phyloP scores from a whole-genome alignment of 2,329 filamentous ascomycete species.

The Aspergillus bombycis region DNA sequence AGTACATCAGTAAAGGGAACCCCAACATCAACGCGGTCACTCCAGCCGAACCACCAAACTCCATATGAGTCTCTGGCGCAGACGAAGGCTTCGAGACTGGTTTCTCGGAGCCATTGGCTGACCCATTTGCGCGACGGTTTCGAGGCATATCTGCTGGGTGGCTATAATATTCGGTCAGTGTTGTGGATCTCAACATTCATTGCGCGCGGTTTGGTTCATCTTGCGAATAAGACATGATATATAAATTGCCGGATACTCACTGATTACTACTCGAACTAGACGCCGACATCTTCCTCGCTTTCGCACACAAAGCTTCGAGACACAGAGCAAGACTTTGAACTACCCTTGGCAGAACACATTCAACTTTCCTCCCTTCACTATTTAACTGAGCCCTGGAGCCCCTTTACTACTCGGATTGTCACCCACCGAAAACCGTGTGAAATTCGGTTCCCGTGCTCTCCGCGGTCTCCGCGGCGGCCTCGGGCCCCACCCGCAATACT shows the following conservation, averaged over 20 bases:
- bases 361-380: background rate
- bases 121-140: constrained; percentile 6
- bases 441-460: background rate
- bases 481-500: constrained; percentile 3
- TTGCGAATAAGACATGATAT: background rate
- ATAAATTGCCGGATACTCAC: background rate
- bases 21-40: constrained; percentile 80
- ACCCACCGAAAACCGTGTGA: background rate
- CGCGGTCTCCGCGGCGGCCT: constrained; percentile 23
- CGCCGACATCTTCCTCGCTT: background rate
- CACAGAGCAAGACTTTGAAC: background rate
- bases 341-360: background rate
- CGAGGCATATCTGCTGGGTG: background rate
- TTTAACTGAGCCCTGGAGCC: background rate
- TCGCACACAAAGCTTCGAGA: background rate
- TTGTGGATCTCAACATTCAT: background rate
- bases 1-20: constrained; percentile 94
- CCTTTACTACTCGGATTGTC: background rate
- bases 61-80: constrained; percentile 42
- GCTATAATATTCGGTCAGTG: background rate
- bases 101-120: background rate
- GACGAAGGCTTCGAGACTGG: background rate
- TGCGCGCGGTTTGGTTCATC: background rate
- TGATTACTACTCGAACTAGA: background rate
- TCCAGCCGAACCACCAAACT: constrained; percentile 85